phyloP scores from a whole-genome alignment of 2,329 filamentous ascomycete genomes.

The Keithomyces neogunnii region DNA sequence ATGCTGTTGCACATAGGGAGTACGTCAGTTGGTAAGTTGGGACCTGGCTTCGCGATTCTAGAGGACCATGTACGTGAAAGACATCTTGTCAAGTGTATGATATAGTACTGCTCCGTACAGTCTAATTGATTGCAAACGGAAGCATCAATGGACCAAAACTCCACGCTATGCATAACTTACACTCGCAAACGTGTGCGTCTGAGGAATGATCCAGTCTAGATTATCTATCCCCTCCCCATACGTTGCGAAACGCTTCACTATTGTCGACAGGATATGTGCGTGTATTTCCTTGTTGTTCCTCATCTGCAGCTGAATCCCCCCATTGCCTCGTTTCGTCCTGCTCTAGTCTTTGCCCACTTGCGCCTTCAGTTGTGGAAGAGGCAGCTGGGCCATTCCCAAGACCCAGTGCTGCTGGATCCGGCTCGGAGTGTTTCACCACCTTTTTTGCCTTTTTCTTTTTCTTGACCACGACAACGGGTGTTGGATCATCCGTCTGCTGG shows the following conservation, averaged over 20 bases:
- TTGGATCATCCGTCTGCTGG: constrained; percentile 11
- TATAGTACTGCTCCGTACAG: too few relatives aligned
- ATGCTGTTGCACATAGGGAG: too few relatives aligned
- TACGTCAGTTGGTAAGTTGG: too few relatives aligned
- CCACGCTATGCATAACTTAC: constrained; percentile 16
- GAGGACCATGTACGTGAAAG: too few relatives aligned
- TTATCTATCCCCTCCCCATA: constrained; percentile 24
- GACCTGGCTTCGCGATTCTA: too few relatives aligned
- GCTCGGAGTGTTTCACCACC: constrained; percentile 24
- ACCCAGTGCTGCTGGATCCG: constrained; percentile 19
- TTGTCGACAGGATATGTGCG: constrained; percentile 23
- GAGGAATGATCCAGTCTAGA: neutral
- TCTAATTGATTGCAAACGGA: neutral
- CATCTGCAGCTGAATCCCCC: constrained; percentile 8
- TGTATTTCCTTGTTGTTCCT: constrained; percentile 7
- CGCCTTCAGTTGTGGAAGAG: neutral
- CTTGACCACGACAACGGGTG: constrained; percentile 25
- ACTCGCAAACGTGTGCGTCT: neutral
- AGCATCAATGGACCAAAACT: constrained; percentile 11
- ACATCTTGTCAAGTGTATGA: too few relatives aligned
- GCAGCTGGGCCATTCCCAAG: constrained; percentile 15
- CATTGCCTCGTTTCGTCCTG: constrained; percentile 12
- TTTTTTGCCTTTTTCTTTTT: constrained; percentile 30
- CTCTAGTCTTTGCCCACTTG: constrained; percentile 2
- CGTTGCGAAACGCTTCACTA: constrained; percentile 36